These are phyloP conservation scores for Colletotrichum viniferum DNA, from an alignment of 2,329 filamentous ascomycete genomes.

Conservation along the genomic window DNA sequence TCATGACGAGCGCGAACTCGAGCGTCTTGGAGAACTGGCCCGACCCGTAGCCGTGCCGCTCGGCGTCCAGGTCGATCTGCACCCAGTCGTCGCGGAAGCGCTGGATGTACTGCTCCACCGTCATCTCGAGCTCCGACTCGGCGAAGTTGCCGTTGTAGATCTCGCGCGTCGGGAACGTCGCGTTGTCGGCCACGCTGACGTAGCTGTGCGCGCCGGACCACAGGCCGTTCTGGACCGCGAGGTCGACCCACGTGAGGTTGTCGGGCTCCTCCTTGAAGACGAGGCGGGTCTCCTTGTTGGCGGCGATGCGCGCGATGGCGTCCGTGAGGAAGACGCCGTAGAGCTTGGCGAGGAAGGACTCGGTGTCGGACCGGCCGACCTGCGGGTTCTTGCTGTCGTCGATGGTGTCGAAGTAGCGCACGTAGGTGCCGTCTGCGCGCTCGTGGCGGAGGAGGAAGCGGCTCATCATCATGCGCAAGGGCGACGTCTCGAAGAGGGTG, in stretches of 20 bases:
- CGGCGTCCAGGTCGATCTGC: background rate
- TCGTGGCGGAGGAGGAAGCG: background rate
- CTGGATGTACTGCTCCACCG: background rate
- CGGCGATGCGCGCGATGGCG: background rate
- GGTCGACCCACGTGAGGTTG: background rate
- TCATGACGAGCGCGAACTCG: background rate
- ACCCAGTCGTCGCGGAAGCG: background rate
- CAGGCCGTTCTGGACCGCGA: background rate
- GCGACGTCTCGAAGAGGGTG: background rate
- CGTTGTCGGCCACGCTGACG: background rate
- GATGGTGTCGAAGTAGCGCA: background rate
- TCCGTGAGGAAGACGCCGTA: background rate
- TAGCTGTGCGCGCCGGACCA: background rate
- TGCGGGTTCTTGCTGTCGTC: background rate
- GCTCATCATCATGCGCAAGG: background rate
- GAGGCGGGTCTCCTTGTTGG: background rate
- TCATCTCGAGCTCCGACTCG: background rate
- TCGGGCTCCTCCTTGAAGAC: background rate
- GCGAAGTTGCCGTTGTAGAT: background rate
- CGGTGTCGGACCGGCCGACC: background rate
- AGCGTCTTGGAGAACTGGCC: background rate
- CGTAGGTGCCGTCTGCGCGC: background rate
- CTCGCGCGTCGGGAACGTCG: background rate
- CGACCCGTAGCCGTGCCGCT: background rate
- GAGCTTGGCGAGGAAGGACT: background rate